phyloP scores from a whole-genome alignment of 192 early-diverging fungal species.

The Rhizophagus prolifer region DNA sequence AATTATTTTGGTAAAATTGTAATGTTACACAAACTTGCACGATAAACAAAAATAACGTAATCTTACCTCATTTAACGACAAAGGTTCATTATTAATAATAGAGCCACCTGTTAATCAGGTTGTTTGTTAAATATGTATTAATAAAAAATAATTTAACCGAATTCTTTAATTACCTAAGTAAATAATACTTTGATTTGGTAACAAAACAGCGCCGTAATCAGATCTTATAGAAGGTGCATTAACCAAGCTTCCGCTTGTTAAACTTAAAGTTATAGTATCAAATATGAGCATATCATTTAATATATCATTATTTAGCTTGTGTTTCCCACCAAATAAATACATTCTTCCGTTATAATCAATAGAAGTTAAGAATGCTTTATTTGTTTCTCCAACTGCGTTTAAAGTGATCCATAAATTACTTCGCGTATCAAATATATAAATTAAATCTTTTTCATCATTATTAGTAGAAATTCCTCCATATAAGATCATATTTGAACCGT shows the following conservation, averaged over 20 bases:
- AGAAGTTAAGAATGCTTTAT: neutral
- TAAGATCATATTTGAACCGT: neutral
- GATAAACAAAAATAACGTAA: neutral
- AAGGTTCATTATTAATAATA: neutral
- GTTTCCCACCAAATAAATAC: neutral
- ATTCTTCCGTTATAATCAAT: neutral
- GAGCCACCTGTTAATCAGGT: neutral
- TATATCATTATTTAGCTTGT: neutral
- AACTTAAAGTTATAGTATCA: neutral
- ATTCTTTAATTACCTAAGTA: neutral
- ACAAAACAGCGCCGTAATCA: neutral
- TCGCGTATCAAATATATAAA: neutral
- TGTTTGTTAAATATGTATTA: too few relatives aligned
- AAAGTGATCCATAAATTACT: neutral
- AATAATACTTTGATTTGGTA: neutral
- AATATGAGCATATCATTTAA: neutral
- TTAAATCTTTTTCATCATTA: neutral
- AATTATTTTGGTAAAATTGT: neutral
- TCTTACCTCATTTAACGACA: neutral
- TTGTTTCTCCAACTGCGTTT: neutral
- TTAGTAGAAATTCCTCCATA: neutral
- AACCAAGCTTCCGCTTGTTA: too few relatives aligned
- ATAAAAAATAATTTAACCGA: too few relatives aligned
- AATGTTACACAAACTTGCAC: neutral
- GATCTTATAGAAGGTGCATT: neutral